A percentile compares a stretch with the other conserved stretches of the same genome.
phyloP scores from a whole-genome alignment of 257 asterid genomes.

The Linderniella brevidens region DNA sequence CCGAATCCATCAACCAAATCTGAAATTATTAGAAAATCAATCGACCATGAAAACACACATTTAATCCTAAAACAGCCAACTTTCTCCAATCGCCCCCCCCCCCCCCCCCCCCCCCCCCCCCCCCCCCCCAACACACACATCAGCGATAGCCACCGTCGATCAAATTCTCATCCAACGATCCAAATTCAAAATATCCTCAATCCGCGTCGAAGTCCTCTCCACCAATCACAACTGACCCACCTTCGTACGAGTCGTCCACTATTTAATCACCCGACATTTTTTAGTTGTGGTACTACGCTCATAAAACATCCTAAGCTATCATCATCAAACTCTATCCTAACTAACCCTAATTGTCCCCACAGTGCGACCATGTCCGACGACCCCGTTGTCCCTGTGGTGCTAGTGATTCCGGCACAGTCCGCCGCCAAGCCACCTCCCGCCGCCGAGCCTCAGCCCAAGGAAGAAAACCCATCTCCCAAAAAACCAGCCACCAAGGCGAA shows the following conservation, averaged over 20 bases:
- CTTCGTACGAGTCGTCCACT: conserved; percentile 12
- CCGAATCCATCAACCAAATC: conserved; percentile 11
- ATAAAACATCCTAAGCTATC: background rate
- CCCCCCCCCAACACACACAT: conserved; percentile 12
- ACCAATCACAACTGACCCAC: conserved; percentile 20
- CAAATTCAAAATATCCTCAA: conserved; percentile 12
- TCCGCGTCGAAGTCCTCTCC: conserved; percentile 19
- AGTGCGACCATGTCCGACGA: conserved; percentile 4
- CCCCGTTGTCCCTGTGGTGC: background rate
- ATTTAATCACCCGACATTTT: conserved; percentile 13
- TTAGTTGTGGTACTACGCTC: too few species aligned
- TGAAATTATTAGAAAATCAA: conserved; percentile 23
- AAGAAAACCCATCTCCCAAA: background rate
- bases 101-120: conserved; percentile 22
- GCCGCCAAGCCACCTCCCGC: conserved; percentile 10
- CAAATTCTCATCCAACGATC: conserved; percentile 17
- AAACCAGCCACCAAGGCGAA: conserved; percentile 3
- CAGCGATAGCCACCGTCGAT: conserved; percentile 17
- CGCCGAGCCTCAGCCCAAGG: conserved; percentile 4
- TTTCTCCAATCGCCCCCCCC: conserved; percentile 14
- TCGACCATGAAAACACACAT: conserved; percentile 54
- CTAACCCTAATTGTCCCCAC: background rate
- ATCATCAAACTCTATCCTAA: conserved; percentile 6
- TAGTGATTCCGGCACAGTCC: conserved; percentile 7
- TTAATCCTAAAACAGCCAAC: conserved; percentile 1